phyloP scores from a whole-genome alignment of 1,139 yeast species.

The Taphrina deformans region DNA sequence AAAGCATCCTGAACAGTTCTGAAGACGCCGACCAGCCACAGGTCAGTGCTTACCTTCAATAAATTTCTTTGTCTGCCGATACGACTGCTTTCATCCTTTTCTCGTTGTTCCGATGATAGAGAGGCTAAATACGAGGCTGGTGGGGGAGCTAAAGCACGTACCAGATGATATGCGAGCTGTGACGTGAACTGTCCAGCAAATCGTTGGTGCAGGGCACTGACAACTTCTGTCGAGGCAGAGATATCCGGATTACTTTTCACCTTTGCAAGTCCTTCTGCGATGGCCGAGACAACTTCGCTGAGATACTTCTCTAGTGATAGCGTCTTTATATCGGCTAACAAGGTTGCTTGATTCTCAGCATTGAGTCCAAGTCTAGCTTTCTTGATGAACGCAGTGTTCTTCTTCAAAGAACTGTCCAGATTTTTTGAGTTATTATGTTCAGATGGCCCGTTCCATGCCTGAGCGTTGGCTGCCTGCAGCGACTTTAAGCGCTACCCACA shows the following conservation, averaged over 20 bases:
- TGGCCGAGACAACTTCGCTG: constrained; percentile 65
- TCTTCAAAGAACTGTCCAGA: constrained; percentile 76
- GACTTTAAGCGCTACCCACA: background rate
- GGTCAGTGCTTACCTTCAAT: constrained; percentile 60
- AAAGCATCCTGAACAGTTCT: constrained; percentile 48
- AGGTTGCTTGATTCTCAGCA: constrained; percentile 52
- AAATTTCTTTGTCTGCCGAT: constrained; percentile 52
- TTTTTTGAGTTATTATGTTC: constrained; percentile 40
- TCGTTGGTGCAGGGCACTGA: constrained; percentile 76
- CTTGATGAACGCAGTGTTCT: constrained; percentile 77
- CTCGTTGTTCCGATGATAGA: constrained; percentile 45
- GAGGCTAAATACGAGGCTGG: constrained; percentile 43
- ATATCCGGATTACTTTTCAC: constrained; percentile 62
- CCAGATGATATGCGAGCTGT: constrained; percentile 53
- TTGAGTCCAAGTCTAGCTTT: constrained; percentile 62
- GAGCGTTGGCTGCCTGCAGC: background rate
- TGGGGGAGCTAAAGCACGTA: constrained; percentile 54
- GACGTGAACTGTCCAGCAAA: constrained; percentile 47
- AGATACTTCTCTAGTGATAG: constrained; percentile 74
- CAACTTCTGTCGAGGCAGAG: constrained; percentile 63
- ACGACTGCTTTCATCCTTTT: constrained; percentile 53
- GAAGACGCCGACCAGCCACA: constrained; percentile 63
- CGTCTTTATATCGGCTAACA: constrained; percentile 62
- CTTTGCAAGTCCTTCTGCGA: constrained; percentile 63
- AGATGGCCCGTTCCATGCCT: constrained; percentile 15